Percentiles rank a stretch among this genome's conserved stretches.
Evolutionary conservation across 2,329 filamentous ascomycete genomes (phyloP).

Genomic region (Trichothecium sympodiale): DNA sequence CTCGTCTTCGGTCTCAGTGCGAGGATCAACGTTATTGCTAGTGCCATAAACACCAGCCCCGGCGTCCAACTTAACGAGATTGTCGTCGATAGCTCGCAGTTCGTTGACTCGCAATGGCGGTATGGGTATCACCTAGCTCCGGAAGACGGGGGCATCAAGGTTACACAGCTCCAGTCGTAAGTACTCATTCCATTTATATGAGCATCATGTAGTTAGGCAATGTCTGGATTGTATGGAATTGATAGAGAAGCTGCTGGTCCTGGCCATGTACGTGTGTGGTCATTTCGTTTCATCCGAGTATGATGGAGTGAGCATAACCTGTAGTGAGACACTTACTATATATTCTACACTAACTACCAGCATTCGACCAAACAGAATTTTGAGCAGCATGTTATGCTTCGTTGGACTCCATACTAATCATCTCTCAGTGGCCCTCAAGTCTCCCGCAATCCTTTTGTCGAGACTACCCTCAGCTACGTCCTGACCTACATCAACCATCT

Average conservation of each 20-base stretch:
- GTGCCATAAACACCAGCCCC: constrained; percentile 44
- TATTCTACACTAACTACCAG: too few species aligned
- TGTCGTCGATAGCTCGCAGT: constrained; percentile 85
- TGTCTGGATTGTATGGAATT: too few species aligned
- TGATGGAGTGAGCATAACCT: too few species aligned
- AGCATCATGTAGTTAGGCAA: too few species aligned
- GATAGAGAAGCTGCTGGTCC: too few species aligned
- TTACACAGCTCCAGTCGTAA: constrained; percentile 71
- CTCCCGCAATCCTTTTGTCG: constrained; percentile 70
- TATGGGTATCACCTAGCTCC: constrained; percentile 66
- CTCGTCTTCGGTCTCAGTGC: constrained; percentile 58
- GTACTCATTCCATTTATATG: too few species aligned
- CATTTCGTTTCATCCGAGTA: too few species aligned
- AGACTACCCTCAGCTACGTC: constrained; percentile 79
- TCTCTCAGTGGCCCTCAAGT: constrained; percentile 31
- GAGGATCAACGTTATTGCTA: constrained; percentile 53
- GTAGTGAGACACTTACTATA: too few species aligned
- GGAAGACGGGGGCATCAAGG: constrained; percentile 67
- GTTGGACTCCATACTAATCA: too few species aligned
- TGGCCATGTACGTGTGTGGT: too few species aligned
- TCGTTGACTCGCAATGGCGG: constrained; percentile 74
- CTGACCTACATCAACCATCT: constrained; percentile 63
- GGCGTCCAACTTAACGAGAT: constrained; percentile 62
- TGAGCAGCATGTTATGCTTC: too few species aligned
- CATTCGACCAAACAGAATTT: too few species aligned